Evolutionary conservation across 2,329 filamentous ascomycete genomes (phyloP), one percentile per base, ranked within the genome.

Genomic region (Pseudogymnoascus sp.): DNA sequence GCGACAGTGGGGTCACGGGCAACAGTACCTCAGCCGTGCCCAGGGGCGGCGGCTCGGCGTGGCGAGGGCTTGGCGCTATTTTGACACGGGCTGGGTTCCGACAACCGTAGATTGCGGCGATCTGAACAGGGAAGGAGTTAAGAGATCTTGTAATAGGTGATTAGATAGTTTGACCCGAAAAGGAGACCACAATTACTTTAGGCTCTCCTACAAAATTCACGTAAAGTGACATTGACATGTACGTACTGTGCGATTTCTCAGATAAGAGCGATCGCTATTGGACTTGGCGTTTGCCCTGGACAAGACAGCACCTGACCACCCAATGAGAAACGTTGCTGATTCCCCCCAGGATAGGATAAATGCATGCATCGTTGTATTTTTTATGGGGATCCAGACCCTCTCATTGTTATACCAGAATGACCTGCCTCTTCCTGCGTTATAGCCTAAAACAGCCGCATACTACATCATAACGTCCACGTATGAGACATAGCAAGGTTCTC

Each of bases 81-180:
- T 53, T 31, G 47, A 31, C 47, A 26, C n/a, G n/a, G 26, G 47
- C 26, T 31, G n/a, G 11, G 14, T 53, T 53, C 47, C 47, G n/a
- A 53, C 14, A 3, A 11, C n/a, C n/a, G 47, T 53, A 53, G 47
- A 53, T 53, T 53, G 47, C 8, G 26, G 21, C 26, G 21, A 53
- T 53, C 47, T 53, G 26, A 53, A 53, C 14, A 53, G 26, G 47
- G 47, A 53, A 53, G 47, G 47, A 53, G 47, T 53, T 10, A 53
- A 53, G 26, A 53, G n/a, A 16, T 14, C 7, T 53, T 8, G 8
- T 31, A 24, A 31, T 53, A 53, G 26, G 31, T 31, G 47, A 16
- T 50, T 29, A 50, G 44, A 50, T 53, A 53, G 47, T 19, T 53
- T n/a, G 13, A n/a, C n/a, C 6, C 16, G n/a, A 31, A 10, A 31